Evolutionary conservation across 2,329 filamentous ascomycete genomes (phyloP), one percentile per base, ranked within the genome.

Genomic region (Phialophora expanda): DNA sequence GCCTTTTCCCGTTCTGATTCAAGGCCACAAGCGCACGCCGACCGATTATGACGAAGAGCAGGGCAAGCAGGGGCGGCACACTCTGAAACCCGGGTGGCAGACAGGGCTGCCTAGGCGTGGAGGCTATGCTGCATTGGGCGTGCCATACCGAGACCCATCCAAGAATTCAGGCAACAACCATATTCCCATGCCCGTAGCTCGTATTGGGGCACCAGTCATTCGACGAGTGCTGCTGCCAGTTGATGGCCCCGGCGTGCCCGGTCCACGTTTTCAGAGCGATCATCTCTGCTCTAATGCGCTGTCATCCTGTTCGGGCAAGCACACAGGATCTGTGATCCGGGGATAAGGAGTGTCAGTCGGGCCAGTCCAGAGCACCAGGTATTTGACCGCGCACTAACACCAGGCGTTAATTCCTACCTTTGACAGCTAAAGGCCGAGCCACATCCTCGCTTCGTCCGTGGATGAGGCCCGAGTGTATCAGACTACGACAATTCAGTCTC

Each of bases 401-500:
- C 22, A 46, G 41, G 41, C 41, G 22, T 51, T 41, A 61, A 44
- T 53, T 53, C 58, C 56, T 48, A 28, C 24, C 46, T 38, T 28
- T 20, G 28, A 34, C 28, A n/a, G 53, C 14, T 30, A 55, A 55
- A 17, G 53, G 7, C 53, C 53, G 53, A 14, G 53, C 28, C 20
- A 14, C 44, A 38, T 51, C 17, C 41, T 50, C 56, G 56, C 56
- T 61, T 51, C 48, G 48, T 41, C 46, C 58, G 22, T 61, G 58
- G 58, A 61, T 44, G 38, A 11, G 14, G 8, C 17, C 41, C 56
- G 26, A 46, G 58, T 61, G 58, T 61, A 61, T 61, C 58, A 61
- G 58, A 51, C 46, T 61, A 59, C 56, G 41, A 59, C 56, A 59
- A 22, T 22, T 50, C 44, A 26, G 56, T 58, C 56, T 58, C 56